These are phyloP conservation scores for Chaetothyriales sp. DNA, from an alignment of 2,329 filamentous ascomycete genomes.

Conservation along the genomic window DNA sequence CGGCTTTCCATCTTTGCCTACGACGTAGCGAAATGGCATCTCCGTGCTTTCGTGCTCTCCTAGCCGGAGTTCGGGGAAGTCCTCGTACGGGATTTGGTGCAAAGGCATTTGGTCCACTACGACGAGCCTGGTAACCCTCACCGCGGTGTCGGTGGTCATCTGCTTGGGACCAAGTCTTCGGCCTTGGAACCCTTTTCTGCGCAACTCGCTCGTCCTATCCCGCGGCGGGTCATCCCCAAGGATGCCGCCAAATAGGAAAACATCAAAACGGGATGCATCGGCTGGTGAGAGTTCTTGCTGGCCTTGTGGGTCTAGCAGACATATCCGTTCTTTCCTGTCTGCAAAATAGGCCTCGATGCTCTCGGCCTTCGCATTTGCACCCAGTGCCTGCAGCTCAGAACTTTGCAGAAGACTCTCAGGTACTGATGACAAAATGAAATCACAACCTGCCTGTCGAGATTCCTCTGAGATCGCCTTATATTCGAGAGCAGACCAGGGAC, in stretches of 20 bases:
- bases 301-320: slow-evolving; percentile 77
- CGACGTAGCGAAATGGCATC: slow-evolving; percentile 97
- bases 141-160: slow-evolving; percentile 97
- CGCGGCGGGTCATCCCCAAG: slow-evolving; percentile 91
- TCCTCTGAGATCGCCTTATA: slow-evolving; percentile 79
- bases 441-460: slow-evolving; percentile 50
- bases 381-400: slow-evolving; percentile 43
- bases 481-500: slow-evolving; percentile 86
- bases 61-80: slow-evolving; percentile 80
- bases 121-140: slow-evolving; percentile 81
- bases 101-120: slow-evolving; percentile 67
- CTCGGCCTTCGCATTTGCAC: slow-evolving; percentile 57
- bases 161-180: slow-evolving; percentile 80
- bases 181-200: slow-evolving; percentile 83
- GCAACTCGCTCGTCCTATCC: slow-evolving; percentile 75
- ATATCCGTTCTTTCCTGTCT: slow-evolving; percentile 60
- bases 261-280: slow-evolving; percentile 71
- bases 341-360: slow-evolving; percentile 75
- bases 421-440: slow-evolving; percentile 72
- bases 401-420: slow-evolving; percentile 51
- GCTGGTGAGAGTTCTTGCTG: slow-evolving; percentile 67
- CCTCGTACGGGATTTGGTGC: slow-evolving; percentile 65
- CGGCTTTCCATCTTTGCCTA: slow-evolving; percentile 56
- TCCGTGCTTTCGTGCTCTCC: slow-evolving; percentile 86
- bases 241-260: slow-evolving; percentile 92